phyloP scores from a whole-genome alignment of 257 asterid species.

The Catharanthus roseus region DNA sequence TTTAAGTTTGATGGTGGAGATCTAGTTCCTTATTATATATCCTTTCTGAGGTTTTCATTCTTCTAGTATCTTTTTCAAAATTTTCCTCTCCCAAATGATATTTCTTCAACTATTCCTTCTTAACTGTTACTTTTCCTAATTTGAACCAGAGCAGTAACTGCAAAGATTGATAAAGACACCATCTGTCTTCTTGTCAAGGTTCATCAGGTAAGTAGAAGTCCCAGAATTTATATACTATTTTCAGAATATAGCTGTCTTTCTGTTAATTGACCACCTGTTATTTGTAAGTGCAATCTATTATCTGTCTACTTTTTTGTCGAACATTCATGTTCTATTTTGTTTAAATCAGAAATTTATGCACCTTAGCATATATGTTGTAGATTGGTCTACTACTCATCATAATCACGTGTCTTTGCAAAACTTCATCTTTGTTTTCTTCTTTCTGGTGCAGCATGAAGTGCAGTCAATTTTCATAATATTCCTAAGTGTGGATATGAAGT shows the following conservation, averaged over 20 bases:
- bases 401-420: background rate
- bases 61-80: background rate
- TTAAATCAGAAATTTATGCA: background rate
- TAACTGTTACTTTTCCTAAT: constrained; percentile 6
- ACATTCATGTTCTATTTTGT: background rate
- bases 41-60: constrained; percentile 18
- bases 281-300: background rate
- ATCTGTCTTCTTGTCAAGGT: constrained; percentile 21
- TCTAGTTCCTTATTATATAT: constrained; percentile 19
- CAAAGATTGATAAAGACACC: constrained; percentile 13
- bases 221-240: background rate
- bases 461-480: background rate
- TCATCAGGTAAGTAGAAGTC: constrained; percentile 12
- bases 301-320: background rate
- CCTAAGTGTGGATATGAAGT: background rate
- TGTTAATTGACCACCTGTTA: background rate
- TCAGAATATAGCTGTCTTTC: background rate
- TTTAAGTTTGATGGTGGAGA: constrained; percentile 21
- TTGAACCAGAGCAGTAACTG: constrained; percentile 23
- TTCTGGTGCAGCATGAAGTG: background rate
- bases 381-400: background rate
- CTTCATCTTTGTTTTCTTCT: background rate
- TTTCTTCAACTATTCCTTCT: background rate
- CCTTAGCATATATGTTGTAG: background rate
- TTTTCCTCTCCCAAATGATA: background rate